Conservation (phyloP, 371 early-diverging fungal genomes). For the Lichtheimia corymbifera region DNA sequence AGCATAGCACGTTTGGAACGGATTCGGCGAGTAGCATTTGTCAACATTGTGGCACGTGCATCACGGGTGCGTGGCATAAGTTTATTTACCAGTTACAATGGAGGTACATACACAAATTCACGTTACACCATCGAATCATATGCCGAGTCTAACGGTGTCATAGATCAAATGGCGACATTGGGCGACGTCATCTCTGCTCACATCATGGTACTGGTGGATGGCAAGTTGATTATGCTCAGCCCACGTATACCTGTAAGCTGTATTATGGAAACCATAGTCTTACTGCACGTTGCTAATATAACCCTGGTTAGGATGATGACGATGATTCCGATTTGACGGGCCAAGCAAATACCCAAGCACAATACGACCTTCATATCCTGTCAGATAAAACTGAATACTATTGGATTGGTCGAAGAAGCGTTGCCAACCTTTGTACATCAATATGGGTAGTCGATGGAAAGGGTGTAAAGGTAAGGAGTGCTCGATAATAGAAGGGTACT, state of each 20-base stretch:
- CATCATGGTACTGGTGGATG: slow-evolving; percentile 52
- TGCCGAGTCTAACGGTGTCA: not conserved
- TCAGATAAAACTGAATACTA: slow-evolving; percentile 72
- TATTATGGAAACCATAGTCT: not conserved
- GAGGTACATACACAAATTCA: slow-evolving; percentile 31
- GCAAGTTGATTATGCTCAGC: slow-evolving; percentile 46
- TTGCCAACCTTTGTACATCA: slow-evolving; percentile 62
- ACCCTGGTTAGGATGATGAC: slow-evolving; percentile 22
- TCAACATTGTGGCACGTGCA: slow-evolving; percentile 62
- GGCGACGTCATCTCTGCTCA: slow-evolving; percentile 42
- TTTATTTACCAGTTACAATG: slow-evolving; percentile 42
- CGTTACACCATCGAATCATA: not conserved
- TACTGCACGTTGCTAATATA: not conserved
- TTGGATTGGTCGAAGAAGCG: slow-evolving; percentile 63
- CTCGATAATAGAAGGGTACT: too few relatives aligned
- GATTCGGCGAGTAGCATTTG: slow-evolving; percentile 67
- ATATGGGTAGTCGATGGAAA: slow-evolving; percentile 77
- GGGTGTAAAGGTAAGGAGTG: slow-evolving; percentile 59
- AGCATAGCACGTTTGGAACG: slow-evolving; percentile 44
- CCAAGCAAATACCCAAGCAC: slow-evolving; percentile 24
- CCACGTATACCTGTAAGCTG: slow-evolving; percentile 35
- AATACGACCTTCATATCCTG: slow-evolving; percentile 61
- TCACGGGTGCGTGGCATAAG: slow-evolving; percentile 56
- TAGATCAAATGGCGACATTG: slow-evolving; percentile 38
- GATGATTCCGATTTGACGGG: slow-evolving; percentile 29